These are phyloP conservation scores for Penicillium macrosclerotiorum DNA, from an alignment of 495 filamentous ascomycete genomes.

Conservation along the genomic window DNA sequence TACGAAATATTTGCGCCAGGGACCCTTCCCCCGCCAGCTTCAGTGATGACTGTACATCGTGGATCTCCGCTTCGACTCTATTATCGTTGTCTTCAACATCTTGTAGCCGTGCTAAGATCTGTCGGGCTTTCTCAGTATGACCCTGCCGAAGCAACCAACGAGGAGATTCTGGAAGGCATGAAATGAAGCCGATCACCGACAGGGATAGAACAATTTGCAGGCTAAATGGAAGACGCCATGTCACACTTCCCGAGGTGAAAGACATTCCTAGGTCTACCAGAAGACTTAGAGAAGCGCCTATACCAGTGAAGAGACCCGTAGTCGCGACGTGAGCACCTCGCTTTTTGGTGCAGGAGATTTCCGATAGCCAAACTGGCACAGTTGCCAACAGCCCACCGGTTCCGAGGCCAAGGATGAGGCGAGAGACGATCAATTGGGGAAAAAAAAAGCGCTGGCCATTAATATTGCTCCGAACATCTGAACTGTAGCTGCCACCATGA, in stretches of 20 bases:
- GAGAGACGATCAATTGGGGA: conserved; percentile 22
- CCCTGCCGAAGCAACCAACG: conserved; percentile 54
- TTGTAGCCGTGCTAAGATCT: conserved; percentile 21
- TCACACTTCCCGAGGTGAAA: conserved; percentile 33
- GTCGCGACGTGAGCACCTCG: conserved; percentile 35
- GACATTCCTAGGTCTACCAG: conserved; percentile 44
- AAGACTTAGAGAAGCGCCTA: conserved; percentile 38
- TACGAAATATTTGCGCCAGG: conserved; percentile 14
- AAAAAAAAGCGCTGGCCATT: conserved; percentile 29
- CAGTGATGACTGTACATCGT: conserved; percentile 33
- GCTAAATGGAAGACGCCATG: conserved; percentile 45
- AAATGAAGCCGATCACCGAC: conserved; percentile 53
- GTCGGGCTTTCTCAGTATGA: conserved; percentile 46
- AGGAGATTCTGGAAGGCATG: conserved; percentile 59
- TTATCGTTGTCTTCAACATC: conserved; percentile 20
- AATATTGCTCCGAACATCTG: conserved; percentile 35
- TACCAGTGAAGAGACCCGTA: conserved; percentile 46
- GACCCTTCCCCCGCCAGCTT: conserved; percentile 11
- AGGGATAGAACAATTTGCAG: conserved; percentile 56
- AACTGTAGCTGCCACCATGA: conserved; percentile 14
- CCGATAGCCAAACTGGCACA: conserved; percentile 49
- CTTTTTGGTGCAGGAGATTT: conserved; percentile 34
- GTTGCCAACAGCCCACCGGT: conserved; percentile 46
- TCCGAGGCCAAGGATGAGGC: conserved; percentile 52
- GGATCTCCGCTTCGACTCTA: conserved; percentile 28